phyloP scores from a whole-genome alignment of 768 basidiomycete genomes.

The Kwoniella shandongensis region DNA sequence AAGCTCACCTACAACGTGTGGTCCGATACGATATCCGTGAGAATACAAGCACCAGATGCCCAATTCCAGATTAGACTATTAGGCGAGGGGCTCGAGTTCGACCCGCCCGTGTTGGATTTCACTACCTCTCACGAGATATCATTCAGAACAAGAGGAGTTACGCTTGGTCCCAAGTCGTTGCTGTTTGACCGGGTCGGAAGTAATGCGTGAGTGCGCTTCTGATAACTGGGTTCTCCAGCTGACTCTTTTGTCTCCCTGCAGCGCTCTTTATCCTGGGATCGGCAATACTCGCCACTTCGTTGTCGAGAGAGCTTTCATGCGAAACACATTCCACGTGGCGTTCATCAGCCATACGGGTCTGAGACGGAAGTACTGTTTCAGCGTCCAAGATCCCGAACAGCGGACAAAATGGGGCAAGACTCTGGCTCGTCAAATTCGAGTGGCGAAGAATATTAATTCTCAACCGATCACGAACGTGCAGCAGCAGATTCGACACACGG shows the following conservation, averaged over 20 bases:
- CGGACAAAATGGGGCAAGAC: conserved; percentile 57
- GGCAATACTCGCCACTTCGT: conserved; percentile 71
- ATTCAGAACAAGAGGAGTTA: conserved; percentile 85
- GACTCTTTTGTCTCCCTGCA: conserved; percentile 10
- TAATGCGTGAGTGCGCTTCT: conserved; percentile 62
- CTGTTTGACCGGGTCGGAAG: conserved; percentile 79
- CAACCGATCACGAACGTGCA: not conserved
- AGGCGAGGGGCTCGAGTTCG: conserved; percentile 84
- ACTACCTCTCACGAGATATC: conserved; percentile 74
- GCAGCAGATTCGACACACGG: conserved; percentile 61
- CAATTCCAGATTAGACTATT: conserved; percentile 75
- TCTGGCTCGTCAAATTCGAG: conserved; percentile 34
- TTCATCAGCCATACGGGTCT: conserved; percentile 64
- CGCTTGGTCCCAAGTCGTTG: conserved; percentile 77
- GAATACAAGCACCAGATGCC: conserved; percentile 82
- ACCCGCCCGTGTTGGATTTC: conserved; percentile 80
- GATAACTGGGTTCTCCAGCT: not conserved
- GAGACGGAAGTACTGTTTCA: conserved; percentile 92
- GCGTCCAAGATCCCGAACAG: conserved; percentile 74
- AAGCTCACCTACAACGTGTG: conserved; percentile 83
- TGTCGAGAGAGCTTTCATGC: conserved; percentile 74
- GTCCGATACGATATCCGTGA: conserved; percentile 82
- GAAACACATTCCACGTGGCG: conserved; percentile 89
- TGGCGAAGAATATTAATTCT: conserved; percentile 11
- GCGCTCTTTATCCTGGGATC: conserved; percentile 68